Evolutionary conservation across 73 alveolate genomes (phyloP).

Genomic region (Stentor roeselii): DNA sequence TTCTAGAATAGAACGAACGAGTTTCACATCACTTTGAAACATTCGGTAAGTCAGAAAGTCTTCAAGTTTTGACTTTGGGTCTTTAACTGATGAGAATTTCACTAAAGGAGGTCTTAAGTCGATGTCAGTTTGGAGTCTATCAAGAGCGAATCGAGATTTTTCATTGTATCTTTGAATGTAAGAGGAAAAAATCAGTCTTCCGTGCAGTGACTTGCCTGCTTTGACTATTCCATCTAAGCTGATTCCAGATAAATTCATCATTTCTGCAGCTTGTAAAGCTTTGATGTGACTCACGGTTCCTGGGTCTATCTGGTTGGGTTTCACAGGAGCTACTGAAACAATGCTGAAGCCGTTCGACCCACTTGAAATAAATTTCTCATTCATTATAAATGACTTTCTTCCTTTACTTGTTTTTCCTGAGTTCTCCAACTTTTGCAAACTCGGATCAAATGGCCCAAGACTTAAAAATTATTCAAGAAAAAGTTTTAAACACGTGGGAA

Average conservation of each 20-base stretch:
- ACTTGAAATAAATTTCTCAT: background rate
- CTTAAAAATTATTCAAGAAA: too few relatives aligned
- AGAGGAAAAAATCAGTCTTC: background rate
- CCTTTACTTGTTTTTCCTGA: too few relatives aligned
- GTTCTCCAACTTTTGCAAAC: too few relatives aligned
- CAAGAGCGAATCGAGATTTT: background rate
- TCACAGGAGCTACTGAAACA: background rate
- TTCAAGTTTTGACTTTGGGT: background rate
- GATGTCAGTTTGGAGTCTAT: background rate
- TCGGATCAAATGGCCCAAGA: too few relatives aligned
- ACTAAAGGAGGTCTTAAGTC: background rate
- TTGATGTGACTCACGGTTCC: background rate
- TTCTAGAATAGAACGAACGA: conserved; percentile 9
- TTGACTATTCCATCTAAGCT: background rate
- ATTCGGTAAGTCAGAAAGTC: conserved; percentile 32
- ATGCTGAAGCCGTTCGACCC: background rate
- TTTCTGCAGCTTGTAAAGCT: background rate
- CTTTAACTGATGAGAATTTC: background rate
- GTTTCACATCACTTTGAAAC: conserved; percentile 37
- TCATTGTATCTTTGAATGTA: background rate
- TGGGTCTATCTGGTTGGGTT: background rate
- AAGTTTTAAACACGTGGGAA: too few relatives aligned
- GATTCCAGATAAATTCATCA: background rate
- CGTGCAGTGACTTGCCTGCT: background rate
- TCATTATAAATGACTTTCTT: too few relatives aligned